A percentile compares a stretch with the other conserved stretches of the same genome.
These are phyloP conservation scores for Incumbomyces lentus DNA, from an alignment of 2,329 filamentous ascomycete genomes.

Conservation along the genomic window DNA sequence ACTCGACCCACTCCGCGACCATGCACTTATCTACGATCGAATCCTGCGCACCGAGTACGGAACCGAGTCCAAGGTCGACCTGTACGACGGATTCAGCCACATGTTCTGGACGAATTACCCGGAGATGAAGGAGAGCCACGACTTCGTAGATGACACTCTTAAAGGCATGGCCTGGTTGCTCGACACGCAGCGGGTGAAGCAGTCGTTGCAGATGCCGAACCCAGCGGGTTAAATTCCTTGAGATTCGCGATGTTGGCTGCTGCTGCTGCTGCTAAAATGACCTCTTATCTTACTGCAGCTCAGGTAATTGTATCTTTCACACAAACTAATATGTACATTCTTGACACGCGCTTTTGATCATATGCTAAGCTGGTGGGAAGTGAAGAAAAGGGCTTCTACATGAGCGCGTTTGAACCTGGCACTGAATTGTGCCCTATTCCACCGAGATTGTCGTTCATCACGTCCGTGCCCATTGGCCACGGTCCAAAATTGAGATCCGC, in stretches of 20 bases:
- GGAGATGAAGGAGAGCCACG: neutral
- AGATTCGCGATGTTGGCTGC: no score
- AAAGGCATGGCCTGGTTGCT: neutral
- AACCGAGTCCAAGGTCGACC: slow-evolving; percentile 19
- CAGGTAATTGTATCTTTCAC: no score
- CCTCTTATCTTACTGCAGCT: no score
- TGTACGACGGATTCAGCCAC: slow-evolving; percentile 24
- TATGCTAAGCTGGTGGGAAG: no score
- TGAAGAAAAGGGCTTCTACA: no score
- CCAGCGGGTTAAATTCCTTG: no score
- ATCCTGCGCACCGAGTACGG: slow-evolving; percentile 13
- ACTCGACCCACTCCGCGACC: slow-evolving; percentile 17
- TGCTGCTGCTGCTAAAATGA: no score
- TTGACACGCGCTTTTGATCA: no score
- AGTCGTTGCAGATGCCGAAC: no score
- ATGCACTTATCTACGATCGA: slow-evolving; percentile 14
- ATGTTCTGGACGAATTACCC: slow-evolving; percentile 19
- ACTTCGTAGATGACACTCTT: slow-evolving; percentile 1
- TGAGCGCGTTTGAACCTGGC: no score
- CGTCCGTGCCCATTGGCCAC: slow-evolving; percentile 5
- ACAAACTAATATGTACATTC: no score
- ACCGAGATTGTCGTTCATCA: slow-evolving; percentile 1
- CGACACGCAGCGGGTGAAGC: neutral
- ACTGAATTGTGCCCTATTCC: no score
- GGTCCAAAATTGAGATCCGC: slow-evolving; percentile 5